Evolutionary conservation across 139 green algal species (phyloP).

Genomic region (Coccomyxa sp.): DNA sequence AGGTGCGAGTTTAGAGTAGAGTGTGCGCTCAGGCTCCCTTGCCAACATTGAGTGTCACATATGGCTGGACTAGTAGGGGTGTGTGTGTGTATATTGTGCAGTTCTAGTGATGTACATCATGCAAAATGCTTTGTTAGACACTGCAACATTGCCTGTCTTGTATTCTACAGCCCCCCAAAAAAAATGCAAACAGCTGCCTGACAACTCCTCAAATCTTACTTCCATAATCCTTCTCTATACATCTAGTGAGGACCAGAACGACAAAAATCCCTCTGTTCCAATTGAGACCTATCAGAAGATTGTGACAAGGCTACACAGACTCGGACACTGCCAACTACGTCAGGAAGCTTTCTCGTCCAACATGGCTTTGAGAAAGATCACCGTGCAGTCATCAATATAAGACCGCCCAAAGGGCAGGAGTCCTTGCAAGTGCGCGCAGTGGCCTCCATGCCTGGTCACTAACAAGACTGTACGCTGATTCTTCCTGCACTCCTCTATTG

Average conservation of each 20-base stretch:
- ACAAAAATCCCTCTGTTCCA: background rate
- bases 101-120: too few relatives aligned
- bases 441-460: background rate
- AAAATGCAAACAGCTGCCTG: too few relatives aligned
- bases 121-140: too few relatives aligned
- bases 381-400: background rate
- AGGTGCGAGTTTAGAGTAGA: too few relatives aligned
- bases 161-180: too few relatives aligned
- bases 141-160: too few relatives aligned
- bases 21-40: too few relatives aligned
- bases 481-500: background rate
- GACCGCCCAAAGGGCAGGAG: background rate
- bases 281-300: background rate
- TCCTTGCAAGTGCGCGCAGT: slow-evolving; percentile 7
- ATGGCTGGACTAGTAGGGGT: too few relatives aligned
- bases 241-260: background rate
- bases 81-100: too few relatives aligned
- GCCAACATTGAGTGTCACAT: too few relatives aligned
- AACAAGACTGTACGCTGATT: background rate
- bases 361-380: background rate
- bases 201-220: too few relatives aligned
- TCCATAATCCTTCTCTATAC: too few relatives aligned
- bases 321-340: background rate
- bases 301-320: background rate
- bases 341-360: background rate